Conservation (phyloP, 2,329 filamentous ascomycete species). For the Pochonia chlamydosporia region DNA sequence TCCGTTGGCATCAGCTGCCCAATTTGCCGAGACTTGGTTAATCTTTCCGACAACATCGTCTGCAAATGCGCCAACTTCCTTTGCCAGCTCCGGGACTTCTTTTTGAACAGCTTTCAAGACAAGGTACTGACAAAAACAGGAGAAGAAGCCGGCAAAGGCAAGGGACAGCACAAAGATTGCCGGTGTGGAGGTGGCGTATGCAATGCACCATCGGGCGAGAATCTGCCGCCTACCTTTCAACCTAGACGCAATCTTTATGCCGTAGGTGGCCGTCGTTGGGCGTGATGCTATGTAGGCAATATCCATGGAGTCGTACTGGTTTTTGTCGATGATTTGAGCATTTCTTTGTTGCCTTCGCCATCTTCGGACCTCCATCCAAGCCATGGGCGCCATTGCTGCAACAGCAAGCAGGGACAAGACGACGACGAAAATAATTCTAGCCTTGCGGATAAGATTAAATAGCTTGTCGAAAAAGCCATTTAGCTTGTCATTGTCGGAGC, state of each 20-base stretch:
- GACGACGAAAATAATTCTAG: constrained; percentile 71
- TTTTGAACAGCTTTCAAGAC: constrained; percentile 69
- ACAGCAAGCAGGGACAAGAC: constrained; percentile 67
- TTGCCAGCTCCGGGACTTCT: constrained; percentile 68
- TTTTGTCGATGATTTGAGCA: constrained; percentile 57
- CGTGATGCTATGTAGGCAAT: constrained; percentile 82
- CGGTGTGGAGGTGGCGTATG: constrained; percentile 79
- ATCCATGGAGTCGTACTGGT: constrained; percentile 75
- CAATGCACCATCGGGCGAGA: constrained; percentile 74
- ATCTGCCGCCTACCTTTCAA: constrained; percentile 64
- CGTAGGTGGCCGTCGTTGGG: constrained; percentile 66
- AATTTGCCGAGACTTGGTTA: constrained; percentile 65
- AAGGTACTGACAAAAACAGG: constrained; percentile 76
- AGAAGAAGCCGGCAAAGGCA: constrained; percentile 73
- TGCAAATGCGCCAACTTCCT: constrained; percentile 73
- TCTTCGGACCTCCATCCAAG: constrained; percentile 70
- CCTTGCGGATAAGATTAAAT: constrained; percentile 57
- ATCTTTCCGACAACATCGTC: constrained; percentile 69
- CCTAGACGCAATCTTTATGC: constrained; percentile 62
- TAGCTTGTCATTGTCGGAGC: constrained; percentile 77
- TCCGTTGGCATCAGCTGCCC: constrained; percentile 71
- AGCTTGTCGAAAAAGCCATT: constrained; percentile 76
- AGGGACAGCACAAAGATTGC: constrained; percentile 84
- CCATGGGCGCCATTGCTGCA: constrained; percentile 71
- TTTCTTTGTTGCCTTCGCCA: constrained; percentile 70